Evolutionary conservation across 768 basidiomycete species (phyloP).

Genomic region (Xerocomus spinulosus): DNA sequence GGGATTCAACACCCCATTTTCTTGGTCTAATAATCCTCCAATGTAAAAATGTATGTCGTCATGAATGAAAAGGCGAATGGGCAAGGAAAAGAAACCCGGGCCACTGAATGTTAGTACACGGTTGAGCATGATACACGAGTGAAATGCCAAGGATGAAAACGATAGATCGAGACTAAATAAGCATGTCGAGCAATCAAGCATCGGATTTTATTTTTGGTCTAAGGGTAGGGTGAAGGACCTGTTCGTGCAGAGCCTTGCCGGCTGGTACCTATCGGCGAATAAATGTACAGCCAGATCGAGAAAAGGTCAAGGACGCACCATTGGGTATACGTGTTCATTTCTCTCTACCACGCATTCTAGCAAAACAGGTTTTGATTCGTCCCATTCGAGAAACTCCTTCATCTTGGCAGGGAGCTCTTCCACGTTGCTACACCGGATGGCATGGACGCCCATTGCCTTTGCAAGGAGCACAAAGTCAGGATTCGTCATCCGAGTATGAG

Average conservation of each 20-base stretch:
- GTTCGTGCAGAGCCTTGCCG: slow-evolving; percentile 92
- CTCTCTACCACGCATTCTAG: slow-evolving; percentile 86
- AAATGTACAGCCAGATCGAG: not conserved
- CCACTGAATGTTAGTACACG: slow-evolving; percentile 24
- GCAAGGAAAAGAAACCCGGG: not conserved
- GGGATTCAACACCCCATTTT: slow-evolving; percentile 26
- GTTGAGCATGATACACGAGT: slow-evolving; percentile 19
- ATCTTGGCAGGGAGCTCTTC: slow-evolving; percentile 90
- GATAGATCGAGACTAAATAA: not conserved
- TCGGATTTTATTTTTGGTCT: slow-evolving; percentile 26
- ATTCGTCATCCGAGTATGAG: slow-evolving; percentile 93
- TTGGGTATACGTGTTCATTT: slow-evolving; percentile 87
- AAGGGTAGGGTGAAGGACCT: slow-evolving; percentile 68
- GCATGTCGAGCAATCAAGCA: slow-evolving; percentile 13
- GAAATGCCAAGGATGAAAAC: slow-evolving; percentile 5
- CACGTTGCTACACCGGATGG: slow-evolving; percentile 64
- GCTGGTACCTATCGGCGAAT: slow-evolving; percentile 61
- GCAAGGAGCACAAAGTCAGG: slow-evolving; percentile 93
- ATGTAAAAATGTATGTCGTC: slow-evolving; percentile 1
- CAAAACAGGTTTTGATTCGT: slow-evolving; percentile 78
- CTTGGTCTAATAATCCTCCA: not conserved
- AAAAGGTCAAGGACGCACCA: slow-evolving; percentile 46
- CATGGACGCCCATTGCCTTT: slow-evolving; percentile 88
- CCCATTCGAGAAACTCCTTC: slow-evolving; percentile 98
- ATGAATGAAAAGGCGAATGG: not conserved